phyloP scores from a whole-genome alignment of 2,329 filamentous ascomycete species.

The Apiospora phragmitis region DNA sequence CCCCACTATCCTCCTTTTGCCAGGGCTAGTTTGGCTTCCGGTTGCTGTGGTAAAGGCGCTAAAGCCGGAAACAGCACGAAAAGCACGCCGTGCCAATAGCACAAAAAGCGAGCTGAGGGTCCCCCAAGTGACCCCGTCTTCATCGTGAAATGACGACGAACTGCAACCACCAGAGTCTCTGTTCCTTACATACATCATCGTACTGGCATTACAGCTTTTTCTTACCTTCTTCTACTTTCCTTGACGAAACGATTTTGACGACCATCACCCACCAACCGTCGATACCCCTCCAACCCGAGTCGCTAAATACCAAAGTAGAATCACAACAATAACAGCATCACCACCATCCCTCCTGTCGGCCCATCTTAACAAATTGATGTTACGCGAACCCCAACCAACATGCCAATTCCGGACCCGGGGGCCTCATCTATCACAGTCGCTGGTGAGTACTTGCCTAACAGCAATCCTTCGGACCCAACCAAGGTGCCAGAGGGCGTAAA shows the following conservation, averaged over 20 bases:
- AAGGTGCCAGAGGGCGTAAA: constrained; percentile 10
- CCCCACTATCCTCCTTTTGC: not conserved
- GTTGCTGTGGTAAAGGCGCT: constrained; percentile 12
- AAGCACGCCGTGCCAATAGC: not conserved
- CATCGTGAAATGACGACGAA: not conserved
- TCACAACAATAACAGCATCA: not conserved
- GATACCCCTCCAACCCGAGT: not conserved
- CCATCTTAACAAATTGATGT: not conserved
- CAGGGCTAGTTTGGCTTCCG: not conserved
- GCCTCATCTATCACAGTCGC: constrained; percentile 61
- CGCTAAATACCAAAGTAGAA: not conserved
- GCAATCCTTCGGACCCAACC: not conserved
- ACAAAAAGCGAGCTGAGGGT: not conserved
- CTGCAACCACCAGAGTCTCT: not conserved
- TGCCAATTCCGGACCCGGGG: constrained; percentile 41
- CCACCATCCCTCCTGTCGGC: not conserved
- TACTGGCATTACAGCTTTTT: constrained; percentile 3
- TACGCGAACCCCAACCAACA: constrained; percentile 16
- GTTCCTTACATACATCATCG: not conserved
- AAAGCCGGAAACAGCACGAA: not conserved
- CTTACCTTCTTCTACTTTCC: not conserved
- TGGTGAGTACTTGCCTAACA: constrained; percentile 39
- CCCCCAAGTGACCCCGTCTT: not conserved
- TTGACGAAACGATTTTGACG: not conserved
- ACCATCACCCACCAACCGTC: not conserved